Conservation (phyloP, 2,329 filamentous ascomycete genomes). For the Dryadomyces quercus-mongolicae region DNA sequence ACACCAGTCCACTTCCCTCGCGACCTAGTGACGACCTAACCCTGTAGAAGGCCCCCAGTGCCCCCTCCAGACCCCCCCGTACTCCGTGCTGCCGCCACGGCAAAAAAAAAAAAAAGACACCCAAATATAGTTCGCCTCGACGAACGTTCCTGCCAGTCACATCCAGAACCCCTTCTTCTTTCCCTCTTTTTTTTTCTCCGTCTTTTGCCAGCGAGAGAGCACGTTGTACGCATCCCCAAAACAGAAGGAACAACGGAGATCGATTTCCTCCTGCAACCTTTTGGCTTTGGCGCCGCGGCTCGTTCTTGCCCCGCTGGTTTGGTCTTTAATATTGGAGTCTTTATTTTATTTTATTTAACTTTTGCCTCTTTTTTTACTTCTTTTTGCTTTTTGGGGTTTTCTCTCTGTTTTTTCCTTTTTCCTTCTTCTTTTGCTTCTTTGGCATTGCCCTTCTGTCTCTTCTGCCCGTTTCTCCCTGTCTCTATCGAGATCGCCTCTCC, state of each 20-base stretch:
- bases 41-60: too few relatives aligned
- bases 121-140: too few relatives aligned
- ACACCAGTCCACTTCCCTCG: too few relatives aligned
- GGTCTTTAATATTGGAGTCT: background rate
- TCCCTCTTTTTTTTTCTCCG: too few relatives aligned
- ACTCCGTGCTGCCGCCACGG: too few relatives aligned
- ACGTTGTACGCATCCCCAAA: background rate
- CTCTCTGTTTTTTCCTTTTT: background rate
- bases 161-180: background rate
- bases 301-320: background rate
- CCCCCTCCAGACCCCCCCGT: too few relatives aligned
- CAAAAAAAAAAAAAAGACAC: too few relatives aligned
- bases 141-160: too few relatives aligned
- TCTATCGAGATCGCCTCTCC: background rate
- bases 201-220: background rate
- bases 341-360: background rate
- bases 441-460: too few relatives aligned
- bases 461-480: background rate
- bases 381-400: background rate
- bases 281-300: background rate
- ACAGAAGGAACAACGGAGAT: conserved; percentile 2
- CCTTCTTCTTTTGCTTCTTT: background rate
- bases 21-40: too few relatives aligned
- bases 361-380: background rate
- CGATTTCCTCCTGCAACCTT: background rate